A percentile compares a stretch with the other conserved stretches of the same genome.
phyloP scores from a whole-genome alignment of 202 grass and related monocot genomes.

The Carex arenaria region DNA sequence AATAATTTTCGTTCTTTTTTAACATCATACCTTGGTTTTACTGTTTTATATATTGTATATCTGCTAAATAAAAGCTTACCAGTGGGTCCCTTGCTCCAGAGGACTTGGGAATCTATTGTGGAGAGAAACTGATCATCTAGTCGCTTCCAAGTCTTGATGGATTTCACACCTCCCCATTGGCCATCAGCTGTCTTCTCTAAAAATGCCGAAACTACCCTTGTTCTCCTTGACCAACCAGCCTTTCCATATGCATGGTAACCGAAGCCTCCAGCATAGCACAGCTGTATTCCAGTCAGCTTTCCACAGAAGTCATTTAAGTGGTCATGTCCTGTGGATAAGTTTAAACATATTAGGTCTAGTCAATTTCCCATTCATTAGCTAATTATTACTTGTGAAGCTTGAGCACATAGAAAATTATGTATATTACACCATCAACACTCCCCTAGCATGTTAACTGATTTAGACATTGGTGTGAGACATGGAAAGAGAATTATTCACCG shows the following conservation, averaged over 20 bases:
- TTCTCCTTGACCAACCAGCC: conserved; percentile 87
- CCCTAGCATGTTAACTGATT: neutral
- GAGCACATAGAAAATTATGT: neutral
- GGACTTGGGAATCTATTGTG: conserved; percentile 68
- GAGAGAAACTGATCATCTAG: conserved; percentile 75
- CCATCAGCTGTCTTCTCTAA: conserved; percentile 58
- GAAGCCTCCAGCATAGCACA: conserved; percentile 91
- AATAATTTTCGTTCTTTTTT: neutral
- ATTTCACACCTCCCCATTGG: conserved; percentile 76
- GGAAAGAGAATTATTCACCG: neutral
- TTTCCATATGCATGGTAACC: conserved; percentile 96
- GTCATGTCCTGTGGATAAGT: conserved; percentile 51
- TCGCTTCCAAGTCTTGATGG: conserved; percentile 96
- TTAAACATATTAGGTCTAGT: neutral
- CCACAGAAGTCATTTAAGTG: conserved; percentile 90
- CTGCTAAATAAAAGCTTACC: conserved; percentile 28
- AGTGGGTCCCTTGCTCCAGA: conserved; percentile 69
- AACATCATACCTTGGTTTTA: neutral
- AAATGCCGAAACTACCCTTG: conserved; percentile 75
- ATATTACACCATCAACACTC: neutral
- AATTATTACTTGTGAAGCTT: neutral
- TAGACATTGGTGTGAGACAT: neutral
- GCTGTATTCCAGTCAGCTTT: conserved; percentile 59
- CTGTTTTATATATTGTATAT: neutral
- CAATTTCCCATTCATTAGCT: neutral